Base-by-base conservation (phyloP, 495 filamentous ascomycete species). In the Terfezia claveryi region DNA sequence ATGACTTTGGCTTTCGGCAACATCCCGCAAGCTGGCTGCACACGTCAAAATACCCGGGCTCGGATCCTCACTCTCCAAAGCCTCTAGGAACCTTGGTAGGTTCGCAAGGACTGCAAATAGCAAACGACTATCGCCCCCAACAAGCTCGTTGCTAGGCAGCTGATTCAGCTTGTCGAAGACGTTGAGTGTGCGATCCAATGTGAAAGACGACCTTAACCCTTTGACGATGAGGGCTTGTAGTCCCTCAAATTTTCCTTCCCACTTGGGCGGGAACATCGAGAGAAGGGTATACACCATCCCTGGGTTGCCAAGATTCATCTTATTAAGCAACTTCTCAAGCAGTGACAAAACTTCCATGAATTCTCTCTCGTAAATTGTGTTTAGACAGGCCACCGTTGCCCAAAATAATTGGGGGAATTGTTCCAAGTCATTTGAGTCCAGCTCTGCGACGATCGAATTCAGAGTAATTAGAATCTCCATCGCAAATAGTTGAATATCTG, bases 381-480 rank as follows among this genome's bases (percentile, higher is more conserved):
- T 85, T 41, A 96, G 71, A 64, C 91, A 96, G 32, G 91, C 89
- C 62, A 87, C 94, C 2, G 85, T 92, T 1, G 89, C 89, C 91
- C 91, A 99, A 69, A 96, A 99, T 1, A 96, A 70, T 61, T 95
- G 87, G 8, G 91, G 88, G 58, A 89, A 94, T 38, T 81, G 79
- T 46, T 94, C 59, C 12, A 99, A 73, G 67, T 91, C 83, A 20
- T 79, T 71, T 3, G 81, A 74, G n/a, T 85, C 79, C 20, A 94
- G 71, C 27, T 86, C 85, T 55, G 77, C 76, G 56, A 96, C 91
- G 54, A 95, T 82, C 0, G 87, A 85, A 56, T 88, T 85, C 49
- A 99, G 67, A 0, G 91, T 96, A 0, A 87, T 94, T 27, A 99
- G 71, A 62, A 96, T 94, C 63, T 99, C 91, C 82, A 95, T 85